Conservation (phyloP, 768 basidiomycete genomes). For the Coprinellus micaceus region DNA sequence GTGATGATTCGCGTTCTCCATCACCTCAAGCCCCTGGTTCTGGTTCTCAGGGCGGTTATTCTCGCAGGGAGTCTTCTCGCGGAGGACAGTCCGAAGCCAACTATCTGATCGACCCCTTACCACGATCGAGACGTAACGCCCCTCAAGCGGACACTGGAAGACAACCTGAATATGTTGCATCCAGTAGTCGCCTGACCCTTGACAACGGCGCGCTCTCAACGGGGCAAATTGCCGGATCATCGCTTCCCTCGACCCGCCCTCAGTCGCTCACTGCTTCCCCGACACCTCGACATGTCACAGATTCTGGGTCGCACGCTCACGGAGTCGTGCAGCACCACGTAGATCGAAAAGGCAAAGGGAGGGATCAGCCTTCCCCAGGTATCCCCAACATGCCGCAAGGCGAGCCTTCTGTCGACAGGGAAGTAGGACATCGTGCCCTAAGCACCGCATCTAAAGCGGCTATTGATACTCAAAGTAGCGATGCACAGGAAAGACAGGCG, state of each 20-base stretch:
- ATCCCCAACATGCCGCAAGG: too few species aligned
- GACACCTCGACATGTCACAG: background rate
- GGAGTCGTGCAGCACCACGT: background rate
- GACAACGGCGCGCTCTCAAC: background rate
- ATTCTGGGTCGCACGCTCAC: background rate
- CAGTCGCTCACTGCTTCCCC: background rate
- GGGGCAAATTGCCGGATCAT: background rate
- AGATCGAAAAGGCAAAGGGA: constrained; percentile 3
- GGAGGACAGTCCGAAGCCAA: background rate
- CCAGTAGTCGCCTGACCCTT: background rate
- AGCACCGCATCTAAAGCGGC: background rate
- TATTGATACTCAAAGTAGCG: background rate
- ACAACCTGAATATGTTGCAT: background rate
- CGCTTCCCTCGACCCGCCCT: background rate
- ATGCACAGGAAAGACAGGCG: background rate
- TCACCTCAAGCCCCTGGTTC: constrained; percentile 8
- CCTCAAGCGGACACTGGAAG: background rate
- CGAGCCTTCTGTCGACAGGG: too few species aligned
- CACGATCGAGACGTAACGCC: background rate
- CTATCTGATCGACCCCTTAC: background rate
- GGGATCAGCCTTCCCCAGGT: background rate
- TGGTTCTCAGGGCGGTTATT: background rate
- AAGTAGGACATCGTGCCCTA: background rate
- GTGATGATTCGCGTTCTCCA: constrained; percentile 23
- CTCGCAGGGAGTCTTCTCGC: background rate